Evolutionary conservation across 2,329 filamentous ascomycete species (phyloP).

Genomic region (Neonectria magnoliae): DNA sequence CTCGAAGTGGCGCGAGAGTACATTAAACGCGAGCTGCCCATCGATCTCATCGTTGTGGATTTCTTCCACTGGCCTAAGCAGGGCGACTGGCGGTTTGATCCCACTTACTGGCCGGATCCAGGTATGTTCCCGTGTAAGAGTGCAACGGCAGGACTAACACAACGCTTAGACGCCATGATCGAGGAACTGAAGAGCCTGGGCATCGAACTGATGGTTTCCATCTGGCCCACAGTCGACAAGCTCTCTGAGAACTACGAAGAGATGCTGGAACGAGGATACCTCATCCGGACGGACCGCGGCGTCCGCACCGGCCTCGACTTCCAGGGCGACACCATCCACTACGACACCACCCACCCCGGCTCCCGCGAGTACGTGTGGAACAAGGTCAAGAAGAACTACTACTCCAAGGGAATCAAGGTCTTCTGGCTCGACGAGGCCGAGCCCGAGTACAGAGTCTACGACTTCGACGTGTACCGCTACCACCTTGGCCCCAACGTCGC

Average conservation of each 20-base stretch:
- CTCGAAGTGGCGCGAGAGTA: slow-evolving; percentile 70
- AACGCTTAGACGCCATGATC: slow-evolving; percentile 66
- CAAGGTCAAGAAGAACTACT: slow-evolving; percentile 69
- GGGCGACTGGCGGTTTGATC: slow-evolving; percentile 75
- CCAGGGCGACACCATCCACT: slow-evolving; percentile 67
- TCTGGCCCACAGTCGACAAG: slow-evolving; percentile 74
- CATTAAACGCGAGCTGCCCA: slow-evolving; percentile 61
- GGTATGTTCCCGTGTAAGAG: slow-evolving; percentile 45
- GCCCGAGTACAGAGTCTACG: slow-evolving; percentile 71
- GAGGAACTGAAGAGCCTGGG: slow-evolving; percentile 66
- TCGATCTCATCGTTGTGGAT: slow-evolving; percentile 73
- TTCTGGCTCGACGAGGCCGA: slow-evolving; percentile 79
- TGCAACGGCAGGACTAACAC: background rate
- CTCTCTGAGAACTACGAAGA: slow-evolving; percentile 68
- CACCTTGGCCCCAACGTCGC: slow-evolving; percentile 48
- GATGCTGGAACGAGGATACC: slow-evolving; percentile 69
- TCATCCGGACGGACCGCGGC: slow-evolving; percentile 70
- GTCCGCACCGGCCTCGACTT: slow-evolving; percentile 68
- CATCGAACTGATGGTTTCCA: slow-evolving; percentile 74
- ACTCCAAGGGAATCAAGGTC: slow-evolving; percentile 67
- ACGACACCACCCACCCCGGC: slow-evolving; percentile 71
- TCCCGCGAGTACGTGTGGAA: slow-evolving; percentile 69
- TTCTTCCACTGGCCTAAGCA: slow-evolving; percentile 76
- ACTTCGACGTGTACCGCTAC: slow-evolving; percentile 70
- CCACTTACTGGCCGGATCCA: slow-evolving; percentile 72